phyloP scores from a whole-genome alignment of 2,329 filamentous ascomycete species.

The Trichoderma brevicompactum region DNA sequence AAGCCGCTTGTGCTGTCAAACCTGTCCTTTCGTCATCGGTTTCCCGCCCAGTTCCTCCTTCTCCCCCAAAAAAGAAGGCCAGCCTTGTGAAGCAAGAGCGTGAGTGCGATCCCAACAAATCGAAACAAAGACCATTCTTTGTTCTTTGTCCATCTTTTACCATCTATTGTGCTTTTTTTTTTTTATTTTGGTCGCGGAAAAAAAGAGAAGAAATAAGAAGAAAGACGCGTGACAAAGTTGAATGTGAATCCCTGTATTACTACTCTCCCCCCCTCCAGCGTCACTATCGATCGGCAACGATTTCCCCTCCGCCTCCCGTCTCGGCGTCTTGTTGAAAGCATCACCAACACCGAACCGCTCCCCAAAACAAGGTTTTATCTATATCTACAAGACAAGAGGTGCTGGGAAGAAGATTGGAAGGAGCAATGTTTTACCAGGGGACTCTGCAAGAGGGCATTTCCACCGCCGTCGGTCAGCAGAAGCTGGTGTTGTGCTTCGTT shows the following conservation, averaged over 20 bases:
- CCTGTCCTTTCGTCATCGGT: conserved; percentile 29
- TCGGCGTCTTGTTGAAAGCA: not conserved
- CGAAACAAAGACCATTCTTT: not conserved
- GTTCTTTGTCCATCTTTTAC: not conserved
- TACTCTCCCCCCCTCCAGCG: not conserved
- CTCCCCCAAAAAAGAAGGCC: not conserved
- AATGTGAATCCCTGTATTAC: not conserved
- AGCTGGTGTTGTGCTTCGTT: conserved; percentile 84
- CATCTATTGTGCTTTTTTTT: not conserved
- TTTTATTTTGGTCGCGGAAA: not conserved
- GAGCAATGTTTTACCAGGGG: conserved; percentile 77
- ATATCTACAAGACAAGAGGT: too few species aligned
- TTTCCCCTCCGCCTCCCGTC: conserved; percentile 8
- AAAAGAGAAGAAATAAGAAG: not conserved
- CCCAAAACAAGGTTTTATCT: too few species aligned
- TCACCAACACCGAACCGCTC: not conserved
- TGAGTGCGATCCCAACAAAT: conserved; percentile 7
- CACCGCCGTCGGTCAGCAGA: conserved; percentile 72
- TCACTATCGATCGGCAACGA: conserved; percentile 5
- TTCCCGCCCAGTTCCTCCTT: not conserved
- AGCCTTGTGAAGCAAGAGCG: not conserved
- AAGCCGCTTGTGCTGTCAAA: conserved; percentile 2
- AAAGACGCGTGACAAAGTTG: not conserved
- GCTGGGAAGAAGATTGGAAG: not conserved
- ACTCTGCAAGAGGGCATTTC: conserved; percentile 80